Evolutionary conservation across 768 basidiomycete species (phyloP).

Genomic region (Cubamyces sp.): DNA sequence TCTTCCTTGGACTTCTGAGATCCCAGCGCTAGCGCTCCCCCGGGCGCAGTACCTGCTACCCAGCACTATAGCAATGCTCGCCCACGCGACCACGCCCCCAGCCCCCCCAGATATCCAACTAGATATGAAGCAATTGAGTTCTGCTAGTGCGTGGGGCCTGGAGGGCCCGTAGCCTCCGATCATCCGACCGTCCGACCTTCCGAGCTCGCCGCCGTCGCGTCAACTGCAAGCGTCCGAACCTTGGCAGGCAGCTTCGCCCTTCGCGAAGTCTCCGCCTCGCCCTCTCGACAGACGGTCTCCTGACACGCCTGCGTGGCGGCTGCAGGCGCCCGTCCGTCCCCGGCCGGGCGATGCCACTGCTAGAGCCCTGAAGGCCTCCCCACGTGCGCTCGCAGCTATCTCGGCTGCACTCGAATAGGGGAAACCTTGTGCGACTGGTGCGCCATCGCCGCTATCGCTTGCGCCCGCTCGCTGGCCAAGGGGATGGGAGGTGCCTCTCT

Average conservation of each 20-base stretch:
- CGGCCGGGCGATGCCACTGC: conserved; percentile 2
- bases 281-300: not conserved
- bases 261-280: not conserved
- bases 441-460: no score
- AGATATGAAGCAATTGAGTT: conserved; percentile 1
- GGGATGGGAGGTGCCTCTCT: no score
- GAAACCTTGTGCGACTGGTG: conserved; percentile 1
- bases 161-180: no score
- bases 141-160: not conserved
- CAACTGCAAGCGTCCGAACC: no score
- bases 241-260: not conserved
- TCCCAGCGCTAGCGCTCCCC: no score
- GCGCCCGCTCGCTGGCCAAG: no score
- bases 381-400: not conserved
- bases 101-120: no score
- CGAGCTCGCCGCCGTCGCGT: conserved; percentile 7
- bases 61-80: not conserved
- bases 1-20: no score
- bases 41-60: no score
- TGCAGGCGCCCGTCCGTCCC: not conserved
- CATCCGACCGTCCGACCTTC: not conserved
- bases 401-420: not conserved
- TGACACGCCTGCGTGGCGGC: not conserved
- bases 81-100: no score
- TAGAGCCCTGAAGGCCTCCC: no score